Evolutionary conservation across 805 yeast genomes (phyloP), one percentile per base, ranked within the genome.

Genomic region (Barnettozyma salicaria): DNA sequence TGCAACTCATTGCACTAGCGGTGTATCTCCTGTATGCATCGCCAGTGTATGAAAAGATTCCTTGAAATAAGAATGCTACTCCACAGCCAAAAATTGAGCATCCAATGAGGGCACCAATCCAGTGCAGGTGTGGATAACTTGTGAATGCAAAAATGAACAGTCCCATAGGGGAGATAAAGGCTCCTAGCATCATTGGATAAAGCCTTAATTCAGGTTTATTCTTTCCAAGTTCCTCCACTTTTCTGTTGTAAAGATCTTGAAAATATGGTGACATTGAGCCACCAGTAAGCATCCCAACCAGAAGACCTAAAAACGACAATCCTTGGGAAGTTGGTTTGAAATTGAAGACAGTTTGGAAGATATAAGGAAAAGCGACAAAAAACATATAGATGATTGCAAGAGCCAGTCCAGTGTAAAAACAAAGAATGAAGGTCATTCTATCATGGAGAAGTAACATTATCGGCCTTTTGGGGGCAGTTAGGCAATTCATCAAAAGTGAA

Each of bases 61-160:
- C 72, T 49, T 80, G 77, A 63, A 83, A 83, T 9, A 79, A 68
- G 52, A 78, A 66, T 27, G 81, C 71, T 30, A 81, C 71, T 3
- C 87, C 80, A 46, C 76, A 69, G 4, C 92, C 89, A 54, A 82
- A 74, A 8, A 87, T 71, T n/a, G 78, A 70, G 41, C 87, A 89
- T 3, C 89, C 77, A 40, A 78, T 69, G 16, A 75, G 61, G 5
- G 92, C 80, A 1, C 72, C 84, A 52, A 80, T 76, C 87, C 88
- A 83, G 53, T 78, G 88, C 9, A 82, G 68, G 21, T 69, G 53
- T 1, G 58, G 38, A 47, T 72, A 71, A 18, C 78, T 70, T 3
- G 87, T 70, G 89, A 92, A 84, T 3, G 78, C 90, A 43, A 83
- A 65, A 74, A 88, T 82, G 64, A 83, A 80, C 36, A 84, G 60